Evolutionary conservation across 306 rosid species (phyloP).

Genomic region (Astragalus glycyphyllos): DNA sequence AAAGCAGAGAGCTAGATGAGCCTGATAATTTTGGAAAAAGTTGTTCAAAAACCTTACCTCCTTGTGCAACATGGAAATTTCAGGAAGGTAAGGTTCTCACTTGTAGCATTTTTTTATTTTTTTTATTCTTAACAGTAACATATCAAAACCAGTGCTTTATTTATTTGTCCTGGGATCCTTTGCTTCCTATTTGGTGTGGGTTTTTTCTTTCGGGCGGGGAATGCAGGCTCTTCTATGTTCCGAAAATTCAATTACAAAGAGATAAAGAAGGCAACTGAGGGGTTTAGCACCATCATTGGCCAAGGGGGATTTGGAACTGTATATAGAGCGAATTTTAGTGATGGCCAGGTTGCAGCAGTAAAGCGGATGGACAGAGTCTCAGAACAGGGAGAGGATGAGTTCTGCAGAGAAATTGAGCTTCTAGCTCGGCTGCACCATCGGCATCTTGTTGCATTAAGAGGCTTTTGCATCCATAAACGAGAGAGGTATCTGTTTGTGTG

Average conservation of each 20-base stretch:
- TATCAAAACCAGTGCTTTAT: constrained; percentile 22
- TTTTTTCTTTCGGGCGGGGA: constrained; percentile 17
- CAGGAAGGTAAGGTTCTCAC: constrained; percentile 72
- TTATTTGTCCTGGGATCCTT: constrained; percentile 2
- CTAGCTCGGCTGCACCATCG: constrained; percentile 96
- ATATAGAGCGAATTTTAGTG: constrained; percentile 80
- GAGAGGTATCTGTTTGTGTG: constrained; percentile 68
- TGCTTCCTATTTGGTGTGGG: constrained; percentile 36
- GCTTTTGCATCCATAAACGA: constrained; percentile 75
- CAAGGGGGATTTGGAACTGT: constrained; percentile 98
- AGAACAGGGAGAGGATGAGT: constrained; percentile 89
- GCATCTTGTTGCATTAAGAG: constrained; percentile 90
- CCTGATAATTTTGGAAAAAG: constrained; percentile 57
- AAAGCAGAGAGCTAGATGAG: constrained; percentile 75
- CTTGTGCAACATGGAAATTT: constrained; percentile 66
- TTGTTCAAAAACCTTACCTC: constrained; percentile 62
- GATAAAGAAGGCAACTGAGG: constrained; percentile 89
- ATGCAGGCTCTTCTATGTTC: constrained; percentile 80
- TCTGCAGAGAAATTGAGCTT: constrained; percentile 89
- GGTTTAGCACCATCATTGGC: constrained; percentile 78
- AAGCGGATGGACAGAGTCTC: constrained; percentile 86
- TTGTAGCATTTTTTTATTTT: neutral
- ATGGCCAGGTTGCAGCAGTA: constrained; percentile 78
- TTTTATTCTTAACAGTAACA: constrained; percentile 36
- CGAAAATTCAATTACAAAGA: constrained; percentile 83